Evolutionary conservation across 768 basidiomycete species (phyloP).

Genomic region (Mycena chlorophos): DNA sequence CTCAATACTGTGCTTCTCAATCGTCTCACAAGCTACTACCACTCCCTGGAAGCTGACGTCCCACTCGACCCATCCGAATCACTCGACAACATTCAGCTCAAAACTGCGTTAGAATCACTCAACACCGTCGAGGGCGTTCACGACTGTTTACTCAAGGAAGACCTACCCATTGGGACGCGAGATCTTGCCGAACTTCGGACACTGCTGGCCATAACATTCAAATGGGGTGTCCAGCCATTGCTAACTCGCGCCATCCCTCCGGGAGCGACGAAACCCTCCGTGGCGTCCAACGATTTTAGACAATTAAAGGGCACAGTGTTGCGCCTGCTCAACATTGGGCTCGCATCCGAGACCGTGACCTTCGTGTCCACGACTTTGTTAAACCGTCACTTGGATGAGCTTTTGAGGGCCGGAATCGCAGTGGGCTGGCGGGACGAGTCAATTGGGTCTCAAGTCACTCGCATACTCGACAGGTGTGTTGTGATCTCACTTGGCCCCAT

Average conservation of each 20-base stretch:
- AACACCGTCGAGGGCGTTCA: slow-evolving; percentile 51
- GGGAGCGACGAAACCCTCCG: slow-evolving; percentile 28
- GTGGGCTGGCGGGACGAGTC: slow-evolving; percentile 62
- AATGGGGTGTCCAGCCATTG: slow-evolving; percentile 66
- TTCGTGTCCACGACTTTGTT: slow-evolving; percentile 61
- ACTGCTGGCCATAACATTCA: slow-evolving; percentile 66
- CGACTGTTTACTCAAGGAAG: slow-evolving; percentile 34
- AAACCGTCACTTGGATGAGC: slow-evolving; percentile 52
- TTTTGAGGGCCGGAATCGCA: slow-evolving; percentile 59
- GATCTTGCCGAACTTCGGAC: slow-evolving; percentile 65
- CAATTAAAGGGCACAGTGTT: slow-evolving; percentile 44
- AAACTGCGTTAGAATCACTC: slow-evolving; percentile 59
- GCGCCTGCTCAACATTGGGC: slow-evolving; percentile 50
- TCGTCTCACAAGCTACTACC: slow-evolving; percentile 44
- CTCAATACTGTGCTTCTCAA: slow-evolving; percentile 40
- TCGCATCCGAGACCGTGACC: slow-evolving; percentile 61
- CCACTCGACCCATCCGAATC: slow-evolving; percentile 22
- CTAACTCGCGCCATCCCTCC: slow-evolving; percentile 44
- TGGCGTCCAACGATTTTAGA: slow-evolving; percentile 45
- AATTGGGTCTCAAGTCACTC: slow-evolving; percentile 52
- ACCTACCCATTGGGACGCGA: slow-evolving; percentile 55
- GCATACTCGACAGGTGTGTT: slow-evolving; percentile 63
- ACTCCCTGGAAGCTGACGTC: slow-evolving; percentile 23
- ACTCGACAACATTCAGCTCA: slow-evolving; percentile 47
- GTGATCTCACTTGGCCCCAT: slow-evolving; percentile 17